Evolutionary conservation across 129 eudicot species (phyloP), one percentile per base, ranked within the genome.

Genomic region (Flaveria robusta): DNA sequence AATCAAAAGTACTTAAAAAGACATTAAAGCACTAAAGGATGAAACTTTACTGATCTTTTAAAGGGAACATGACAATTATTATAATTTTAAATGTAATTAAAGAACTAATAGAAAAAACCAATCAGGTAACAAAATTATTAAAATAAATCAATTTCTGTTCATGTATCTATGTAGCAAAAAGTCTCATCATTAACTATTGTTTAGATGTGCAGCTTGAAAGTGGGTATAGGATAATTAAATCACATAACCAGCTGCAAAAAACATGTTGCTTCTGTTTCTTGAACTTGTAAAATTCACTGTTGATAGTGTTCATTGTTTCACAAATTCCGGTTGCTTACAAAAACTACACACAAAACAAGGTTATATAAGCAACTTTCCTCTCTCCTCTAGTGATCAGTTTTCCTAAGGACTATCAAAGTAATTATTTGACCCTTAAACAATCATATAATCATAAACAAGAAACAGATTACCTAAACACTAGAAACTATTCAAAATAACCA

Each of bases 21-120:
- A 77, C 67, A 71, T 74, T 74, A 58, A 66, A 79, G 68, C 60
- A 66, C 70, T 72, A 54, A 80, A 80, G 74, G 42, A 73, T 66
- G 73, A 73, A 73, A 80, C 82, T 47, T 64, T 49, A 63, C 74
- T 73, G 47, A 55, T 47, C 26, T 76, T n/a, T 22, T 4, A 12
- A 62, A 73, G 70, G 54, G 60, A 72, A 52, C 68, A 79, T 15
- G 54, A 68, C 74, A 83, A 37, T 58, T 41, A 74, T 27, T 34
- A 34, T 34, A 34, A 34, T 34, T 34, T 34, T 34, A 34, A 34
- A 34, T 34, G 39, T 34, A 34, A 31, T 34, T 34, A 5, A 34
- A 34, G 7, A 41, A 65, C 22, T 22, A 2, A 12, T 24, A 54
- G 31, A 19, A 71, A 42, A 52, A 26, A 64, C 58, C 51, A 46